These are phyloP conservation scores for Tolypocladium ophioglossoides DNA, from an alignment of 2,329 filamentous ascomycete species.

Conservation along the genomic window DNA sequence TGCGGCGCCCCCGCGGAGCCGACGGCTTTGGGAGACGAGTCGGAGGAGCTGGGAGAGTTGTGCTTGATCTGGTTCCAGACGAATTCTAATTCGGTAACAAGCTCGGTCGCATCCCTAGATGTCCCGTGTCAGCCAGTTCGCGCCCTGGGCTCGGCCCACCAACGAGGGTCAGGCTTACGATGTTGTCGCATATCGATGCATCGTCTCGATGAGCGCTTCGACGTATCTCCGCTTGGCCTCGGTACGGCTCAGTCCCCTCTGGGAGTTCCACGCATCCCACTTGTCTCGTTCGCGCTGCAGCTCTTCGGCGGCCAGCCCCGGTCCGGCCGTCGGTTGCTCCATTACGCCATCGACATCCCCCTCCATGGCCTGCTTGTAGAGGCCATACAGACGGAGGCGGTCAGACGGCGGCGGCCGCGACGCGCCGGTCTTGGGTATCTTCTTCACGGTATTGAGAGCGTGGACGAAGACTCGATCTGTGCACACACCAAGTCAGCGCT, in stretches of 20 bases:
- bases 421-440: slow-evolving; percentile 87
- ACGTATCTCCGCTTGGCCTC: slow-evolving; percentile 94
- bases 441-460: slow-evolving; percentile 97
- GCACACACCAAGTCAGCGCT: slow-evolving; percentile 2
- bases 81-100: slow-evolving; percentile 93
- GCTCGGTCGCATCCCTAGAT: slow-evolving; percentile 63
- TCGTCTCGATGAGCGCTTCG: slow-evolving; percentile 86
- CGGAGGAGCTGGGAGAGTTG: slow-evolving; percentile 58
- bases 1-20: slow-evolving; percentile 20
- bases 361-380: slow-evolving; percentile 99
- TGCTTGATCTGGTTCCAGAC: slow-evolving; percentile 98
- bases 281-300: slow-evolving; percentile 52
- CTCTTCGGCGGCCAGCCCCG: slow-evolving; percentile 39
- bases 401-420: slow-evolving; percentile 77
- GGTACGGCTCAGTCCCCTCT: slow-evolving; percentile 72
- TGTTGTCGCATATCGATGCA: slow-evolving; percentile 91
- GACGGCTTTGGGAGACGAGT: slow-evolving; percentile 41
- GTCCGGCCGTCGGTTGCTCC: slow-evolving; percentile 57
- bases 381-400: slow-evolving; percentile 84
- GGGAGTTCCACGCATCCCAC: slow-evolving; percentile 93
- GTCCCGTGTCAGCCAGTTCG: not conserved
- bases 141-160: not conserved
- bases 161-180: slow-evolving; percentile 36
- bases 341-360: slow-evolving; percentile 92
- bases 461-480: slow-evolving; percentile 96